Conservation (phyloP, 208 protist genomes). For the Leishmania martiniquensis region DNA sequence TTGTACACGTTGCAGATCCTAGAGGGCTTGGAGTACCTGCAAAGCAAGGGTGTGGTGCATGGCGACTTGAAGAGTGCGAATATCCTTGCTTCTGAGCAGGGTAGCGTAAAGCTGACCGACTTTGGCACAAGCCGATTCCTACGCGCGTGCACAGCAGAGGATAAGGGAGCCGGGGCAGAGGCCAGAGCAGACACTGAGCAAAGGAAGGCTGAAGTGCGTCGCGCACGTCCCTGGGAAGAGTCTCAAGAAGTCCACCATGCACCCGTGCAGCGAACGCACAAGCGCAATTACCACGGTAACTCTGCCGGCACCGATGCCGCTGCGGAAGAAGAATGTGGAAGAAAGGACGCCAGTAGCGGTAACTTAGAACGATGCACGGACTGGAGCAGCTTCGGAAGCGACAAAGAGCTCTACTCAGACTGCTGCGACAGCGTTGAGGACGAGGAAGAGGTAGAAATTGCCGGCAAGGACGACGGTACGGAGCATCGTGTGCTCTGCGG, state of each 20-base stretch:
- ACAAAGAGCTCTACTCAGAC: slow-evolving; percentile 3
- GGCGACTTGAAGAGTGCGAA: slow-evolving; percentile 91
- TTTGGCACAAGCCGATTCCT: slow-evolving; percentile 85
- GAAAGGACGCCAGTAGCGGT: background rate
- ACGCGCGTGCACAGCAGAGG: slow-evolving; percentile 21
- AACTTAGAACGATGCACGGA: slow-evolving; percentile 2
- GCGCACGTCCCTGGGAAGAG: background rate
- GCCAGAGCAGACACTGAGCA: background rate
- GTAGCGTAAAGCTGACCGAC: slow-evolving; percentile 91
- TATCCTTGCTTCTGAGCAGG: slow-evolving; percentile 77
- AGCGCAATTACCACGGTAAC: background rate
- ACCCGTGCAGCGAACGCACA: background rate
- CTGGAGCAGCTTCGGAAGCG: background rate
- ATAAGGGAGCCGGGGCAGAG: background rate
- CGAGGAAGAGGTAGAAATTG: background rate
- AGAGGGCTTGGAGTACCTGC: slow-evolving; percentile 85
- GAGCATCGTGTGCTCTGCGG: slow-evolving; percentile 50
- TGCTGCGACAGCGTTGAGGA: background rate
- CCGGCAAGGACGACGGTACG: background rate
- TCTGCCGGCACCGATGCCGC: background rate
- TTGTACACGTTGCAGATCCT: slow-evolving; percentile 88
- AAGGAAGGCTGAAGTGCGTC: background rate
- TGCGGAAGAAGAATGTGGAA: background rate
- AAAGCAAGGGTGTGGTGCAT: slow-evolving; percentile 69
- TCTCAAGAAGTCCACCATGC: slow-evolving; percentile 11